phyloP scores from a whole-genome alignment of 2,329 filamentous ascomycete genomes.

The Rutstroemia sp. region DNA sequence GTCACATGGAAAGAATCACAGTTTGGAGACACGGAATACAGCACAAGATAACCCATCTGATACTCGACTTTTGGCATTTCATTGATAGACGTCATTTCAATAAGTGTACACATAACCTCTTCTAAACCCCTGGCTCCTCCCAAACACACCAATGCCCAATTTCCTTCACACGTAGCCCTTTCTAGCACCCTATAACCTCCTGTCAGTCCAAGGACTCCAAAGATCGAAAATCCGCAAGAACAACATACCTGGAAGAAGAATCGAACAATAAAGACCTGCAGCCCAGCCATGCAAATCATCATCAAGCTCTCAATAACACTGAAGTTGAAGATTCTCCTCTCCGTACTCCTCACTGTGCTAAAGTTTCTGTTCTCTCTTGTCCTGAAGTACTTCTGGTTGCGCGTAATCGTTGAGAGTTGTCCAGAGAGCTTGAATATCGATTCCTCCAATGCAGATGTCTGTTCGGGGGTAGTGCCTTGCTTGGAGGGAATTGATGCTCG shows the following conservation, averaged over 20 bases:
- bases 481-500: constrained; percentile 79
- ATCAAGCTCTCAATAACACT: constrained; percentile 86
- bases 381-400: constrained; percentile 99
- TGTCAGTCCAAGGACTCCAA: background rate
- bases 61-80: background rate
- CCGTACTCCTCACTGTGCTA: constrained; percentile 93
- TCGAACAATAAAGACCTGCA: constrained; percentile 94
- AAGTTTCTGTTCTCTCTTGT: constrained; percentile 99
- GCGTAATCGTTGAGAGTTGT: constrained; percentile 85
- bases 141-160: constrained; percentile 2
- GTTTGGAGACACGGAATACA: background rate
- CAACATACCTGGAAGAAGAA: constrained; percentile 89
- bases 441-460: constrained; percentile 83
- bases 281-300: constrained; percentile 88
- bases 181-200: constrained; percentile 46
- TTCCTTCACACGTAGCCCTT: constrained; percentile 58
- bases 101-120: constrained; percentile 10
- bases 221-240: background rate
- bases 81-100: background rate
- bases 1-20: background rate
- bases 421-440: constrained; percentile 91
- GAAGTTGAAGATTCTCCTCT: constrained; percentile 94
- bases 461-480: constrained; percentile 80
- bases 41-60: background rate
- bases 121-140: constrained; percentile 7